Conservation (phyloP, 2,329 filamentous ascomycete species). For the Colletotrichum incanum region DNA sequence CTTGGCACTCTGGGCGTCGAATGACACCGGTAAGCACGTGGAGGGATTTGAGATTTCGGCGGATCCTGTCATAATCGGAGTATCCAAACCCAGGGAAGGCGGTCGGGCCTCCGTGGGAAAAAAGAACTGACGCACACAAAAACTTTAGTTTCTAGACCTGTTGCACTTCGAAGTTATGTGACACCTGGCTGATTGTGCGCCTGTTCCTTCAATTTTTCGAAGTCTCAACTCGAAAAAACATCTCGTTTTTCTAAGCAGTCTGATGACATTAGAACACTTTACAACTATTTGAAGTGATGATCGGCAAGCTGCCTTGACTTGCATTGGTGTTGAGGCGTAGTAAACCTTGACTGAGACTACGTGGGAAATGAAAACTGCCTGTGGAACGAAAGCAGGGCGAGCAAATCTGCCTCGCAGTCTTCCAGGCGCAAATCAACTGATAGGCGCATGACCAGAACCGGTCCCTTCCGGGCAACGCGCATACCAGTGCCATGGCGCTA, state of each 20-base stretch:
- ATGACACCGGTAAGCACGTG: too few relatives aligned
- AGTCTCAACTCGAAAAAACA: too few relatives aligned
- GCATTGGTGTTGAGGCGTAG: constrained; percentile 21
- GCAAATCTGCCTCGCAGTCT: constrained; percentile 23
- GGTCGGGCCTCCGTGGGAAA: too few relatives aligned
- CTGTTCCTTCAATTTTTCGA: too few relatives aligned
- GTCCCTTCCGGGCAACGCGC: not conserved
- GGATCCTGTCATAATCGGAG: too few relatives aligned
- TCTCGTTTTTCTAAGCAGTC: not conserved
- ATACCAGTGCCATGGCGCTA: constrained; percentile 12
- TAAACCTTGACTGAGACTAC: not conserved
- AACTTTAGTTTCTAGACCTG: too few relatives aligned
- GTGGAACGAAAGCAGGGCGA: constrained; percentile 13
- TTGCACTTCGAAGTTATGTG: too few relatives aligned
- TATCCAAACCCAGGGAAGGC: too few relatives aligned
- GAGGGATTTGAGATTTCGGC: too few relatives aligned
- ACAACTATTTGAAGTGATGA: not conserved
- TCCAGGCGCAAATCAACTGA: not conserved
- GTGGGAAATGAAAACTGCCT: not conserved
- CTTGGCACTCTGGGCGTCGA: too few relatives aligned
- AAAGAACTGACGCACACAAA: too few relatives aligned
- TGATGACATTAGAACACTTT: not conserved
- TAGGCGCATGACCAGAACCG: not conserved
- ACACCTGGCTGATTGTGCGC: too few relatives aligned
- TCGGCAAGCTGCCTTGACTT: not conserved